Evolutionary conservation across 495 filamentous ascomycete species (phyloP).

Genomic region (Astrocystis sublimbata): DNA sequence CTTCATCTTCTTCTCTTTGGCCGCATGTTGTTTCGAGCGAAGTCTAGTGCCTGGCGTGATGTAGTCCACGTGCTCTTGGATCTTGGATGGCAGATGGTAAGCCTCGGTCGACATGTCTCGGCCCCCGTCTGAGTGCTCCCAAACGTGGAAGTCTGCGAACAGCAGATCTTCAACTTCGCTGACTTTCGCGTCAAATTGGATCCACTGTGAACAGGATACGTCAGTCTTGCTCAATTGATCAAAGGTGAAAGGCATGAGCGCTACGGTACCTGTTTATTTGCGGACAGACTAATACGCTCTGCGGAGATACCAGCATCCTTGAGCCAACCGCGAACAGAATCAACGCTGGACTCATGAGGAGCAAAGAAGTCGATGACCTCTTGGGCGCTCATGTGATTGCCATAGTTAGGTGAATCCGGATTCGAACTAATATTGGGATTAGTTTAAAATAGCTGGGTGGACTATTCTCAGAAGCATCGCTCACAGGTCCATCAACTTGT

Average conservation of each 20-base stretch:
- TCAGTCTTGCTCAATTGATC: slow-evolving; percentile 37
- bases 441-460: slow-evolving; percentile 36
- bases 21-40: slow-evolving; percentile 16
- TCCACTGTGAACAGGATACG: slow-evolving; percentile 29
- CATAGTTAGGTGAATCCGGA: slow-evolving; percentile 60
- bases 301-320: slow-evolving; percentile 48
- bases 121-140: slow-evolving; percentile 43
- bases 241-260: not conserved
- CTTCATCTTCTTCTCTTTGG: slow-evolving; percentile 23
- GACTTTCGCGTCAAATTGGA: slow-evolving; percentile 56
- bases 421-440: slow-evolving; percentile 73
- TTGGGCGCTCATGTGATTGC: slow-evolving; percentile 51
- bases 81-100: slow-evolving; percentile 56
- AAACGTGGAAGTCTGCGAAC: slow-evolving; percentile 55
- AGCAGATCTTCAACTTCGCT: slow-evolving; percentile 58
- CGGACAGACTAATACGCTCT: slow-evolving; percentile 19
- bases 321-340: slow-evolving; percentile 53
- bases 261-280: slow-evolving; percentile 27
- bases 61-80: slow-evolving; percentile 59
- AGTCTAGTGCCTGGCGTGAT: slow-evolving; percentile 57
- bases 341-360: slow-evolving; percentile 42
- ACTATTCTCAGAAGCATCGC: not conserved
- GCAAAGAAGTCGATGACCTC: slow-evolving; percentile 57
- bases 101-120: slow-evolving; percentile 35
- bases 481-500: slow-evolving; percentile 39